Conservation (phyloP, 768 basidiomycete species). For the Calocybe indica region DNA sequence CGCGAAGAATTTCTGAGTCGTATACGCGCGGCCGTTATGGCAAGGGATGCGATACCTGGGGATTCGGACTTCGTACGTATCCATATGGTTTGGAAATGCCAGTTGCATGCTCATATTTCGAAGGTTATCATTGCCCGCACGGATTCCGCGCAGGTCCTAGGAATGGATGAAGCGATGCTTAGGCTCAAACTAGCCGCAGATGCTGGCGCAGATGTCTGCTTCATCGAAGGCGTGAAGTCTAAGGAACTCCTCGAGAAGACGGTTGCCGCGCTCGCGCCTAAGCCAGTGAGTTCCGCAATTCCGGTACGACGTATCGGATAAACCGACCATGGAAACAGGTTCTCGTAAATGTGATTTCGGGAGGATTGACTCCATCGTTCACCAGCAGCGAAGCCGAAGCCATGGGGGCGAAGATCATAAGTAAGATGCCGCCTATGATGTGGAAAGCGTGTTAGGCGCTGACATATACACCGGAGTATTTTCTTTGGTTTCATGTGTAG, state of each 20-base stretch:
- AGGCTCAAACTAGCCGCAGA: constrained; percentile 67
- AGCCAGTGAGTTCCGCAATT: constrained; percentile 40
- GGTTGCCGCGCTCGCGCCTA: constrained; percentile 63
- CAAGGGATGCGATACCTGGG: constrained; percentile 70
- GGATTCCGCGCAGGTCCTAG: constrained; percentile 72
- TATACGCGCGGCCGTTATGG: constrained; percentile 72
- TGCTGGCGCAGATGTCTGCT: constrained; percentile 75
- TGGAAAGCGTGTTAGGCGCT: background rate
- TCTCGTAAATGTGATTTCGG: constrained; percentile 76
- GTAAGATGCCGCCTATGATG: constrained; percentile 30
- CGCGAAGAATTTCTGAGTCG: constrained; percentile 71
- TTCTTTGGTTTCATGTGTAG: constrained; percentile 70
- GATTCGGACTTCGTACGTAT: constrained; percentile 62
- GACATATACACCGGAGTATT: constrained; percentile 41
- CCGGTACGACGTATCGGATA: background rate
- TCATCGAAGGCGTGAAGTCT: constrained; percentile 74
- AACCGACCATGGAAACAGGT: constrained; percentile 28
- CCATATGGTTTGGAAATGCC: too few species aligned
- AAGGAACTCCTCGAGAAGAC: constrained; percentile 58
- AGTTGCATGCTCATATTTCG: background rate
- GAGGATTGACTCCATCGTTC: constrained; percentile 71
- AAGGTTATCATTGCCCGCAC: constrained; percentile 72
- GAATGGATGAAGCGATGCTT: constrained; percentile 69
- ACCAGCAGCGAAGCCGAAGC: constrained; percentile 63
- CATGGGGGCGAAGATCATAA: constrained; percentile 73